Percentiles rank a stretch among this genome's conserved stretches.
These are phyloP conservation scores for Fusarium nurragi DNA, from an alignment of 2,329 filamentous ascomycete species.

Conservation along the genomic window DNA sequence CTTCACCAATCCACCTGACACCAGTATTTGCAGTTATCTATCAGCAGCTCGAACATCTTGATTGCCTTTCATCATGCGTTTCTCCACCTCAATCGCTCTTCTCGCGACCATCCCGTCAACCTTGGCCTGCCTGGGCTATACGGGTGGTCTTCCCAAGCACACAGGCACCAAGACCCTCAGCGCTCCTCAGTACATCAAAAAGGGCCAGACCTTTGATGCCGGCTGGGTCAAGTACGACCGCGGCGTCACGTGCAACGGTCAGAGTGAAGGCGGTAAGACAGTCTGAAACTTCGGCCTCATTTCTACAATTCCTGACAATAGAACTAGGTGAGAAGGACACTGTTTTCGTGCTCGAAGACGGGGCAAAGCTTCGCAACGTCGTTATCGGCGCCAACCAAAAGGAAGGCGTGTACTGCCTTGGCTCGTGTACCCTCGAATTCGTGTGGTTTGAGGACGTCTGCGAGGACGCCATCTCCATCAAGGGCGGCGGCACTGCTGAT, in stretches of 20 bases:
- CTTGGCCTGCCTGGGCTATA: conserved; percentile 43
- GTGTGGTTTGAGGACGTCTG: conserved; percentile 62
- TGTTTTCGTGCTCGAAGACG: conserved; percentile 54
- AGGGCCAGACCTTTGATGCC: conserved; percentile 46
- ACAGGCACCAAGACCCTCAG: conserved; percentile 44
- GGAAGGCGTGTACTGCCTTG: conserved; percentile 59
- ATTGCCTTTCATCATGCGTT: not conserved
- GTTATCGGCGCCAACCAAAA: conserved; percentile 57
- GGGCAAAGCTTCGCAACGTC: conserved; percentile 56
- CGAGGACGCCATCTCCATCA: conserved; percentile 45
- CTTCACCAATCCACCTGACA: not conserved
- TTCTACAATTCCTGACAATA: not conserved
- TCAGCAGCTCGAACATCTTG: not conserved
- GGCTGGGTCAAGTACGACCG: conserved; percentile 52
- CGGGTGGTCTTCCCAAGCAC: conserved; percentile 45
- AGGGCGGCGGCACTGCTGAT: conserved; percentile 46
- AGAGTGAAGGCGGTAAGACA: conserved; percentile 55
- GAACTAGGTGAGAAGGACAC: conserved; percentile 44
- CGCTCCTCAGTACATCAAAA: conserved; percentile 45
- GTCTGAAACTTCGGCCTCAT: accelerated
- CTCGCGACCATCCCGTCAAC: conserved; percentile 43
- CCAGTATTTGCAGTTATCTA: not conserved
- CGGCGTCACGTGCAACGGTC: conserved; percentile 52
- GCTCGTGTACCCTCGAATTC: conserved; percentile 55
- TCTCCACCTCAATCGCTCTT: conserved; percentile 25